Percentiles rank a stretch among this genome's conserved stretches.
Conservation (phyloP, 2,329 filamentous ascomycete genomes). For the Ceratocystis cacaofunesta region DNA sequence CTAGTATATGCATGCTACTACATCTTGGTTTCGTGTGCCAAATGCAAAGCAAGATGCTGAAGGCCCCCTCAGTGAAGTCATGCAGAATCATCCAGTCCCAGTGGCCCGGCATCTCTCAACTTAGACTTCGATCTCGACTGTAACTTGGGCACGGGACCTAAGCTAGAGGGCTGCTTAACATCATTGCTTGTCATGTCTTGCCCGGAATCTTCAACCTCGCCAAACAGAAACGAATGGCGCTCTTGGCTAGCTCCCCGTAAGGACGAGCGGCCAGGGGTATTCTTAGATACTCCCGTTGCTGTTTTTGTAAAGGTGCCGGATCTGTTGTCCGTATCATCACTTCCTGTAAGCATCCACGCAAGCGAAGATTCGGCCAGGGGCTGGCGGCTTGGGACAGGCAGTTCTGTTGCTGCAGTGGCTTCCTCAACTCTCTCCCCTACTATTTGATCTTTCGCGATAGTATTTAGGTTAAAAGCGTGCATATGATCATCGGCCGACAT, state of each 20-base stretch:
- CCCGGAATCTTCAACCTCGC: constrained; percentile 32
- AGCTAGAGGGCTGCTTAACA: constrained; percentile 39
- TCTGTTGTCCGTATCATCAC: constrained; percentile 25
- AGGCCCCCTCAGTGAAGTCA: too few species aligned
- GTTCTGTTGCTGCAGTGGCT: background rate
- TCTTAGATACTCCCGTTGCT: constrained; percentile 22
- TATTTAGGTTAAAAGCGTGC: background rate
- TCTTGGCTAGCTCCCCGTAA: constrained; percentile 30
- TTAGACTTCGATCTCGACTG: constrained; percentile 28
- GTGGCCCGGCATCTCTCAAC: constrained; percentile 15
- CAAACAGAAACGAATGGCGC: constrained; percentile 45
- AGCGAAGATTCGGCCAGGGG: constrained; percentile 60
- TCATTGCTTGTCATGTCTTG: constrained; percentile 23
- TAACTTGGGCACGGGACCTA: constrained; percentile 32
- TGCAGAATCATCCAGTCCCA: too few species aligned
- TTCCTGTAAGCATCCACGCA: constrained; percentile 59
- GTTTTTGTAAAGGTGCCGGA: constrained; percentile 19
- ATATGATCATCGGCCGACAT: background rate
- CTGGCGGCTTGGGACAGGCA: constrained; percentile 44
- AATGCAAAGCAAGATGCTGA: too few species aligned
- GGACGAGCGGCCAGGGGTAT: constrained; percentile 14
- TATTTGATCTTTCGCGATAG: background rate
- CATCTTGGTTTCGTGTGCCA: too few species aligned
- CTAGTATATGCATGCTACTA: too few species aligned
- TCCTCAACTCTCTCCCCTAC: background rate